A percentile compares a stretch with the other conserved stretches of the same genome.
These are phyloP conservation scores for Beauveria medogensis DNA, from an alignment of 2,329 filamentous ascomycete genomes.

Conservation along the genomic window DNA sequence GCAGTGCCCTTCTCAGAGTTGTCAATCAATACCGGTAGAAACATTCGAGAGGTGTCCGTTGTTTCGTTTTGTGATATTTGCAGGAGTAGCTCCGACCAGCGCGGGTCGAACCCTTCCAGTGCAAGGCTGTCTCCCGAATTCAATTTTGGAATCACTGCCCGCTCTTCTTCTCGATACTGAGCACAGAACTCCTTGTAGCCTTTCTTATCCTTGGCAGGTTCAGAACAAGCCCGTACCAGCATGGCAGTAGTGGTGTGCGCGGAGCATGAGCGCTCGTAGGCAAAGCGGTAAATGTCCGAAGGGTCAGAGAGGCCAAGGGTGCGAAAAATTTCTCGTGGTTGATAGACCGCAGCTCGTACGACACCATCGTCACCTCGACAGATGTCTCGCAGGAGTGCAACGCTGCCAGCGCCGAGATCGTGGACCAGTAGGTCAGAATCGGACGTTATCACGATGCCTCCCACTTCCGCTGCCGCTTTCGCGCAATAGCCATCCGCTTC, in stretches of 20 bases:
- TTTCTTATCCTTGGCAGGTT: constrained; percentile 14
- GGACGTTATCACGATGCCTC: constrained; percentile 61
- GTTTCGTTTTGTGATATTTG: constrained; percentile 18
- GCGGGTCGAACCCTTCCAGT: constrained; percentile 26
- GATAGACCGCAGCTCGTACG: constrained; percentile 21
- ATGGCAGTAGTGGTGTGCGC: constrained; percentile 23
- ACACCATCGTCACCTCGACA: constrained; percentile 25
- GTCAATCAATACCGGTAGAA: constrained; percentile 57
- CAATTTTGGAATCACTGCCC: constrained; percentile 14
- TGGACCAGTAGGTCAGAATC: constrained; percentile 82
- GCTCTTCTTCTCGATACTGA: constrained; percentile 23
- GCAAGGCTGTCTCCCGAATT: constrained; percentile 8
- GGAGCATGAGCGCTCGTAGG: constrained; percentile 25
- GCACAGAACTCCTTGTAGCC: constrained; percentile 24
- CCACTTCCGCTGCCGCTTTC: constrained; percentile 43
- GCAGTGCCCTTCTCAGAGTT: constrained; percentile 45
- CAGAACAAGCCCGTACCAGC: constrained; percentile 21
- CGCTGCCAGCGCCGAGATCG: constrained; percentile 55
- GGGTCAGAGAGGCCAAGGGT: constrained; percentile 32
- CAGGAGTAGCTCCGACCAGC: constrained; percentile 31
- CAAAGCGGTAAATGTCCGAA: constrained; percentile 24
- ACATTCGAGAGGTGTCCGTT: constrained; percentile 37
- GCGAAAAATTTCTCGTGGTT: constrained; percentile 29
- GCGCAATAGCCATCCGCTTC: constrained; percentile 84
- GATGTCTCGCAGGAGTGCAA: constrained; percentile 63